These are phyloP conservation scores for Puccinia horiana DNA, from an alignment of 1,284 basidiomycete species.

Conservation along the genomic window DNA sequence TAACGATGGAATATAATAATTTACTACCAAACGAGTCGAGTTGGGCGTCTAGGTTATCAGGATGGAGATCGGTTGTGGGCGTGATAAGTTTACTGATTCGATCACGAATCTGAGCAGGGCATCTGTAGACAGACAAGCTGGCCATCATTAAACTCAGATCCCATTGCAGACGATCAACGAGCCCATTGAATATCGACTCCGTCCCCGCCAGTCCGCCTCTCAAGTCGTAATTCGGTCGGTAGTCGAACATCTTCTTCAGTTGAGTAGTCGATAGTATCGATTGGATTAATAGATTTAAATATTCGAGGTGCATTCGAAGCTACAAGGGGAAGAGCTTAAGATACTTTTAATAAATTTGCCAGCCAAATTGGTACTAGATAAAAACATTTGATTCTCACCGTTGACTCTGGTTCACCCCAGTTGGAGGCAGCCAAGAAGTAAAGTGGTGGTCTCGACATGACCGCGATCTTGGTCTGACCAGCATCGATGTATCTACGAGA, in stretches of 20 bases:
- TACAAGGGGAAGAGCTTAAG: slow-evolving; percentile 59
- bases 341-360: neutral
- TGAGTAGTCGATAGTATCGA: slow-evolving; percentile 84
- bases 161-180: slow-evolving; percentile 71
- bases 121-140: slow-evolving; percentile 51
- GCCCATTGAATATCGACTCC: slow-evolving; percentile 73
- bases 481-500: slow-evolving; percentile 67
- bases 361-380: neutral
- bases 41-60: neutral
- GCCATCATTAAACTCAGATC: slow-evolving; percentile 71
- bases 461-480: slow-evolving; percentile 75
- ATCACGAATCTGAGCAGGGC: slow-evolving; percentile 59
- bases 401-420: slow-evolving; percentile 89
- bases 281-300: slow-evolving; percentile 86
- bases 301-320: slow-evolving; percentile 89
- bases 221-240: slow-evolving; percentile 87
- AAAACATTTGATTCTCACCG: slow-evolving; percentile 67
- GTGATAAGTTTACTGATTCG: slow-evolving; percentile 74
- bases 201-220: slow-evolving; percentile 77
- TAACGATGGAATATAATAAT: slow-evolving; percentile 82
- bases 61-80: slow-evolving; percentile 61
- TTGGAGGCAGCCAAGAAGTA: slow-evolving; percentile 87
- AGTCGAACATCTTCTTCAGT: slow-evolving; percentile 78
- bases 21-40: slow-evolving; percentile 59
- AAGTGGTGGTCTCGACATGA: slow-evolving; percentile 79